These are phyloP conservation scores for Codiaeum variegatum DNA, from an alignment of 441 rosid species.

Conservation along the genomic window DNA sequence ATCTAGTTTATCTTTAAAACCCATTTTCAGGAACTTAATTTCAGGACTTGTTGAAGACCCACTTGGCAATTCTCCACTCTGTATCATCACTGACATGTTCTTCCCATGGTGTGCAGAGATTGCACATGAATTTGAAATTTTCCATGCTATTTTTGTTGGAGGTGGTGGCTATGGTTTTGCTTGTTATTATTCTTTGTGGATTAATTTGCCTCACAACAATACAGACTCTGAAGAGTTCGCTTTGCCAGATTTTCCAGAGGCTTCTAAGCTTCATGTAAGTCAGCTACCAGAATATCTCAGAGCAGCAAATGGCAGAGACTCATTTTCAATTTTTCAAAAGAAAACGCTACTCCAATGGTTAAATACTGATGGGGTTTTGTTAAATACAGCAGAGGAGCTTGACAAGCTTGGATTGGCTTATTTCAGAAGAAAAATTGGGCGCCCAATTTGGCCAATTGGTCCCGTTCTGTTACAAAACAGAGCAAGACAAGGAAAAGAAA, in stretches of 20 bases:
- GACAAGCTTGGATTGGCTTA: conserved; percentile 47
- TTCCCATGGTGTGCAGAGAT: conserved; percentile 33
- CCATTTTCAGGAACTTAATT: conserved; percentile 29
- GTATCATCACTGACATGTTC: conserved; percentile 59
- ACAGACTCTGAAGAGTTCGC: conserved; percentile 17
- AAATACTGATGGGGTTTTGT: conserved; percentile 45
- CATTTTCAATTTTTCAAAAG: conserved; percentile 47
- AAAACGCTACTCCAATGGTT: conserved; percentile 38
- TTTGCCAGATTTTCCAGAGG: conserved; percentile 46
- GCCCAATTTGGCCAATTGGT: conserved; percentile 54
- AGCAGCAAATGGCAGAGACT: conserved; percentile 47
- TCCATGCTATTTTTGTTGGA: conserved; percentile 49
- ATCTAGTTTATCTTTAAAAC: conserved; percentile 26
- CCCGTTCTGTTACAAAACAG: conserved; percentile 42
- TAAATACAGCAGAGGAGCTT: conserved; percentile 53
- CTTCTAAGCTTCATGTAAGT: conserved; percentile 34
- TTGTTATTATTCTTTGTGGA: conserved; percentile 63
- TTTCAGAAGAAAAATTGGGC: conserved; percentile 41
- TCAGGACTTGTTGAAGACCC: neutral
- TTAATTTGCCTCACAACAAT: conserved; percentile 39
- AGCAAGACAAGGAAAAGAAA: conserved; percentile 18
- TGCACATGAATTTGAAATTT: conserved; percentile 17
- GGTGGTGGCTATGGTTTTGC: conserved; percentile 62
- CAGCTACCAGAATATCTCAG: conserved; percentile 43
- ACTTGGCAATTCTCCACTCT: conserved; percentile 26